phyloP scores from a whole-genome alignment of 208 protist genomes.

The Leishmania lainsoni region DNA sequence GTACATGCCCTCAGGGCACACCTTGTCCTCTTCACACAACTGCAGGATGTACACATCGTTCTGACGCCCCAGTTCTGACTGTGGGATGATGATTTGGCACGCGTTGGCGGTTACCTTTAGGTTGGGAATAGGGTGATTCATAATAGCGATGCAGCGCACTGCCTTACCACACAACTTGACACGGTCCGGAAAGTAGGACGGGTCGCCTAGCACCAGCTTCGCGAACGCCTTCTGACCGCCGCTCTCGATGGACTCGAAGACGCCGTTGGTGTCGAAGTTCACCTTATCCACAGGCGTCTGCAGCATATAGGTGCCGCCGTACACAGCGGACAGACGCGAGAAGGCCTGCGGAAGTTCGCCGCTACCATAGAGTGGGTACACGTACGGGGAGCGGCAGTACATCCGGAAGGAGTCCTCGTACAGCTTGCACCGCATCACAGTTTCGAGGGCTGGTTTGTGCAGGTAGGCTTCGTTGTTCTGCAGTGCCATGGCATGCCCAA shows the following conservation, averaged over 20 bases:
- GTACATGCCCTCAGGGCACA: slow-evolving; percentile 97
- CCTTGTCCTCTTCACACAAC: slow-evolving; percentile 94
- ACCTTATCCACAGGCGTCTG: slow-evolving; percentile 97
- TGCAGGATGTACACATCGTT: slow-evolving; percentile 98
- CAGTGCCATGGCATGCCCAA: slow-evolving; percentile 97
- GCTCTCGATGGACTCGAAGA: slow-evolving; percentile 94
- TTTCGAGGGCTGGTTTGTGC: slow-evolving; percentile 91
- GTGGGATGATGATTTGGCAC: slow-evolving; percentile 98
- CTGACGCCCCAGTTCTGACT: slow-evolving; percentile 94
- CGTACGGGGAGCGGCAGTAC: slow-evolving; percentile 97
- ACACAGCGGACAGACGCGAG: slow-evolving; percentile 93
- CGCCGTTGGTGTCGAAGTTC: slow-evolving; percentile 93
- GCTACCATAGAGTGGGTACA: slow-evolving; percentile 99
- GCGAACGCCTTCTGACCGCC: slow-evolving; percentile 83
- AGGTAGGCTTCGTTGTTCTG: slow-evolving; percentile 95
- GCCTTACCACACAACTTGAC: slow-evolving; percentile 93
- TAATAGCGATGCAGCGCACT: slow-evolving; percentile 98
- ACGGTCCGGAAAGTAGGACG: slow-evolving; percentile 98
- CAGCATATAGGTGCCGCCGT: slow-evolving; percentile 99
- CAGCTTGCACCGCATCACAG: slow-evolving; percentile 95
- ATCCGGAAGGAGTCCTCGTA: slow-evolving; percentile 96
- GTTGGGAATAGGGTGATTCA: slow-evolving; percentile 92
- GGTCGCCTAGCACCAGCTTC: slow-evolving; percentile 98
- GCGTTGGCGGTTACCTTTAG: slow-evolving; percentile 79
- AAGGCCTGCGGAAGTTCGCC: slow-evolving; percentile 99